These are phyloP conservation scores for Porphyrellus sp. DNA, from an alignment of 1,284 basidiomycete genomes.

Conservation along the genomic window DNA sequence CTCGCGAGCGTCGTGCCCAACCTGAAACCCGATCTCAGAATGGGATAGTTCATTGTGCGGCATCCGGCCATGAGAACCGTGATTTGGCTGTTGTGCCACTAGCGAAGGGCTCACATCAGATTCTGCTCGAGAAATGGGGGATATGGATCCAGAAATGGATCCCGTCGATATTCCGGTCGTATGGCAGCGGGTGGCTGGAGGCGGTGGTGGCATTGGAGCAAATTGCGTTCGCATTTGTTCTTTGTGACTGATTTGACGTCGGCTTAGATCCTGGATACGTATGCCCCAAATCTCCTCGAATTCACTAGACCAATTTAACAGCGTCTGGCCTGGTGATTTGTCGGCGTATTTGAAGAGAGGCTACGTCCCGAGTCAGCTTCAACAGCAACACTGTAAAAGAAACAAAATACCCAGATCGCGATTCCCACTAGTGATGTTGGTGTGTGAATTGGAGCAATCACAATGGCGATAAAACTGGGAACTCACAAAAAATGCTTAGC, in stretches of 20 bases:
- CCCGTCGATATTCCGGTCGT: conserved; percentile 10
- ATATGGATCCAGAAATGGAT: conserved; percentile 22
- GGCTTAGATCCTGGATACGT: conserved; percentile 42
- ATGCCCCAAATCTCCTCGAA: conserved; percentile 67
- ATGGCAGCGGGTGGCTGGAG: conserved; percentile 19
- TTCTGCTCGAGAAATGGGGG: conserved; percentile 24
- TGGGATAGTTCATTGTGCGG: conserved; percentile 20
- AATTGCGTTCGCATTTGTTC: conserved; percentile 20
- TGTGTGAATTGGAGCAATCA: conserved; percentile 5
- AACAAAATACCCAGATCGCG: conserved; percentile 55
- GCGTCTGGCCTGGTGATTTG: conserved; percentile 46
- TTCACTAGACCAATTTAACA: conserved; percentile 54
- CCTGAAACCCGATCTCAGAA: conserved; percentile 20
- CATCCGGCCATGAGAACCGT: conserved; percentile 18
- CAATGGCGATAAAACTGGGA: not conserved
- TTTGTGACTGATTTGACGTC: conserved; percentile 14
- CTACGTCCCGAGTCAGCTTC: conserved; percentile 36
- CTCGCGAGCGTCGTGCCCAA: conserved; percentile 26
- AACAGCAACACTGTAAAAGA: not conserved
- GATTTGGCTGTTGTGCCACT: conserved; percentile 12
- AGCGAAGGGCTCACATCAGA: conserved; percentile 20
- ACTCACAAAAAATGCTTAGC: conserved; percentile 66
- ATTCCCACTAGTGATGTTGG: conserved; percentile 49
- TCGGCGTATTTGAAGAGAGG: conserved; percentile 64
- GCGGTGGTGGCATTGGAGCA: conserved; percentile 19